Base-by-base conservation (phyloP, 2,329 filamentous ascomycete species). In the Clarireedia sp. region DNA sequence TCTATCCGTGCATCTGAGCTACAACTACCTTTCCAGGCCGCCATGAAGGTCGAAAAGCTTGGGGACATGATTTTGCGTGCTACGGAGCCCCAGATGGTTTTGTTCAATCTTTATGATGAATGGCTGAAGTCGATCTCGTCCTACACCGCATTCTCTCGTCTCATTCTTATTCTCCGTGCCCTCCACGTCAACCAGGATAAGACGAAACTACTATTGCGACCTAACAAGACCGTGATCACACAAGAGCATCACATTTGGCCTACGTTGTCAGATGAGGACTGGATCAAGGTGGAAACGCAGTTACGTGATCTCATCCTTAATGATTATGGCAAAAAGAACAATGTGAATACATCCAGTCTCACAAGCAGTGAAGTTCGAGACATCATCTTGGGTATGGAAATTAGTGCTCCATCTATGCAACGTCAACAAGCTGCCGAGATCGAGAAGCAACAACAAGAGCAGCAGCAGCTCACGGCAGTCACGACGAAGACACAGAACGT, bases 241-340 rank as follows among this genome's bases (percentile, higher is more conserved):
- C 90, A 97, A 65, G 91, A 97, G 68, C 94, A 99, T 74, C 94
- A 99, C 71, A 99, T 99, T 69, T 99, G 94, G 94, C 94, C 94
- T 0, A 86, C 90, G 0, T 75, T 99, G 54, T 86, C 89, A 0
- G 94, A 99, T 62, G 94, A 99, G 65, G 91, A 96, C 60, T 99
- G 94, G 94, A 94, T 99, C 73, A 96, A 96, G 81, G 90, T 99
- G n/a, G 94, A 99, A 78, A 90, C 90, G 46, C 89, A 95, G 69
- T 77, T 99, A 43, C 86, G 94, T 70, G 94, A 99, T 76, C 76
- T 99, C 62, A 99, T 99, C 66, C 70, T 99, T 63, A 96, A 97
- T 64, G 94, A 99, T 70, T 99, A 99, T 69, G 94, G 94, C 69
- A 99, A 97, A 82, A 99, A 99, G 81, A 99, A 99, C 78, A 99